A percentile compares a stretch with the other conserved stretches of the same genome.
These are phyloP conservation scores for Pseudohyphozyma bogoriensis DNA, from an alignment of 768 basidiomycete species.

Conservation along the genomic window DNA sequence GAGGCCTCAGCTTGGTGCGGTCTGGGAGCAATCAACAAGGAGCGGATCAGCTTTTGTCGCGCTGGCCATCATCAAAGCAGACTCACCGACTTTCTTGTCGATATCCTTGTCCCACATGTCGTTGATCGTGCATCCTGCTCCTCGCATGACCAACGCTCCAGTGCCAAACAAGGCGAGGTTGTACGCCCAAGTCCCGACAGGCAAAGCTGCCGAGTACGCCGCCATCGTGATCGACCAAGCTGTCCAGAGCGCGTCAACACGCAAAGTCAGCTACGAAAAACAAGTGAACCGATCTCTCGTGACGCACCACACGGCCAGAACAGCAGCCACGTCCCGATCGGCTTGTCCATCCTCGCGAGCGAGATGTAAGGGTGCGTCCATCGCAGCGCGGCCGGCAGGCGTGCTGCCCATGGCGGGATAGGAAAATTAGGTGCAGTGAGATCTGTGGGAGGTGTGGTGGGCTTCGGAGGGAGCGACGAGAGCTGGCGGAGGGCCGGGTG, in stretches of 20 bases:
- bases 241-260: constrained; percentile 36
- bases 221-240: constrained; percentile 99
- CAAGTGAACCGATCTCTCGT: too few species aligned
- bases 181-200: constrained; percentile 57
- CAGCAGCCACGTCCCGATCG: constrained; percentile 81
- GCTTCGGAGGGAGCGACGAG: too few species aligned
- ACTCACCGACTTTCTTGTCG: constrained; percentile 79
- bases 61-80: not conserved
- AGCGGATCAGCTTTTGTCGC: not conserved
- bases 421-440: too few species aligned
- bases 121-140: constrained; percentile 97
- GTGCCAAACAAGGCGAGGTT: constrained; percentile 75
- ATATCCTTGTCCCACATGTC: constrained; percentile 95
- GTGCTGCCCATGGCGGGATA: constrained; percentile 13
- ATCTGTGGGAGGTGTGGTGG: too few species aligned
- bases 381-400: not conserved
- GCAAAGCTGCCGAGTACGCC: constrained; percentile 62
- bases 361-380: constrained; percentile 60
- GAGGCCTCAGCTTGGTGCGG: constrained; percentile 74
- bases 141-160: constrained; percentile 90
- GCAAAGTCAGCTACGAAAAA: not conserved
- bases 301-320: constrained; percentile 94
- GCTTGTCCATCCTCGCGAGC: constrained; percentile 85
- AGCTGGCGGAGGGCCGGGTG: too few species aligned
- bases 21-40: constrained; percentile 46